These are phyloP conservation scores for Paramecium pentaurelia DNA, from an alignment of 73 alveolate genomes.

Conservation along the genomic window DNA sequence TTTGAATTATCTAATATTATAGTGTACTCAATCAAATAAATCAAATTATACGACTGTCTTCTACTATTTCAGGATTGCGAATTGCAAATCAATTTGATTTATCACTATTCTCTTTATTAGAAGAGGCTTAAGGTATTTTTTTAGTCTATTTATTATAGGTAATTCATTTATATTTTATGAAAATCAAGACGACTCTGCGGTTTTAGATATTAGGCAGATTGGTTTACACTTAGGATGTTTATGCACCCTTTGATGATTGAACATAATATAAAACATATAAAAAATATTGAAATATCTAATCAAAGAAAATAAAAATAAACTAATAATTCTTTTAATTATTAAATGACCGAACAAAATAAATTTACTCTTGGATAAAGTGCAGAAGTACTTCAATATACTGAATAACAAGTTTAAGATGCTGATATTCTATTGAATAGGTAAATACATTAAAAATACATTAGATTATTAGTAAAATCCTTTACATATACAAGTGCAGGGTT, in stretches of 20 bases:
- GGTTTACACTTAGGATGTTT: constrained; percentile 40
- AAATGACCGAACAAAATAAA: background rate
- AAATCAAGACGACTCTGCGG: constrained; percentile 15
- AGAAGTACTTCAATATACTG: background rate
- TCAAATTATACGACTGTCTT: background rate
- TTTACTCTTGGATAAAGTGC: background rate
- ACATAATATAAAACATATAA: background rate
- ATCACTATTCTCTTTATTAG: background rate
- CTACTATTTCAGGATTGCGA: constrained; percentile 19
- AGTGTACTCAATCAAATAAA: background rate
- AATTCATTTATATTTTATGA: background rate
- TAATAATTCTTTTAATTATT: background rate
- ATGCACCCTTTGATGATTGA: background rate
- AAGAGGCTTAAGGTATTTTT: constrained; percentile 23
- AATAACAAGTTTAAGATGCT: background rate
- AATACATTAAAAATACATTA: background rate
- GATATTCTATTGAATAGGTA: constrained; percentile 13
- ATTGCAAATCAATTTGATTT: constrained; percentile 2
- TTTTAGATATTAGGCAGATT: constrained; percentile 5
- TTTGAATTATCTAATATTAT: background rate
- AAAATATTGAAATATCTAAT: background rate
- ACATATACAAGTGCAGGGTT: background rate
- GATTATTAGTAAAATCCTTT: constrained; percentile 6
- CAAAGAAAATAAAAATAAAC: background rate
- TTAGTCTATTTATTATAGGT: background rate